Evolutionary conservation across 2,329 filamentous ascomycete genomes (phyloP), one percentile per base, ranked within the genome.

Genomic region (Hymenoscyphus occultus): DNA sequence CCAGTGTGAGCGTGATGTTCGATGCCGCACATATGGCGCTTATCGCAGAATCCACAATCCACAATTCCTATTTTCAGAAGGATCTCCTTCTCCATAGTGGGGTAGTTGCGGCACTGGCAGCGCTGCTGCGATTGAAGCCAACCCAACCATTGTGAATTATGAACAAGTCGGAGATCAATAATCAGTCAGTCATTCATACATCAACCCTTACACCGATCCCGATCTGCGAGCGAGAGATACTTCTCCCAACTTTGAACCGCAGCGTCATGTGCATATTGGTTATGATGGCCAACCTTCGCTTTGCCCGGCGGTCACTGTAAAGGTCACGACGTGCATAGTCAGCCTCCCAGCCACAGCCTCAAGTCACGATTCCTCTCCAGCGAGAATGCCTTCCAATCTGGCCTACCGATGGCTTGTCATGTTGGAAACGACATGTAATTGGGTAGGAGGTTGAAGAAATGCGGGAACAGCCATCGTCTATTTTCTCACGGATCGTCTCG

Each of bases 301-400:
- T 64, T 67, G 65, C 65, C 67, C 66, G 64, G 60, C 48, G 58
- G 35, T 35, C 19, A 39, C 60, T n/a, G 14, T 19, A 56, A 12
- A 31, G 14, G 13, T 42, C 22, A 57, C 56, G 56, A 32, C 56
- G 56, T 62, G 40, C 60, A 45, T 39, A 39, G 58, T 71, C 70
- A 72, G 71, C 70, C 72, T 71, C 71, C 71, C 70, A 73, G 71
- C 71, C 67, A 62, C 67, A 42, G 64, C 42, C 40, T 40, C 54
- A 54, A 59, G 48, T 54, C 48, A 54, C n/a, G 48, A 54, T 54
- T 54, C 42, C 22, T 28, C 40, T 45, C 59, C 48, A 28, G 7
- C 39, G 60, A 66, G 63, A 59, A 66, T 70, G 70, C 68, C 66
- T 64, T 42, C 9, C 35, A 22, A 14, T 19, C 39, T 39, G 40